A percentile compares a stretch with the other conserved stretches of the same genome.
Evolutionary conservation across 805 yeast genomes (phyloP).

Genomic region (Metschnikowia continentalis): DNA sequence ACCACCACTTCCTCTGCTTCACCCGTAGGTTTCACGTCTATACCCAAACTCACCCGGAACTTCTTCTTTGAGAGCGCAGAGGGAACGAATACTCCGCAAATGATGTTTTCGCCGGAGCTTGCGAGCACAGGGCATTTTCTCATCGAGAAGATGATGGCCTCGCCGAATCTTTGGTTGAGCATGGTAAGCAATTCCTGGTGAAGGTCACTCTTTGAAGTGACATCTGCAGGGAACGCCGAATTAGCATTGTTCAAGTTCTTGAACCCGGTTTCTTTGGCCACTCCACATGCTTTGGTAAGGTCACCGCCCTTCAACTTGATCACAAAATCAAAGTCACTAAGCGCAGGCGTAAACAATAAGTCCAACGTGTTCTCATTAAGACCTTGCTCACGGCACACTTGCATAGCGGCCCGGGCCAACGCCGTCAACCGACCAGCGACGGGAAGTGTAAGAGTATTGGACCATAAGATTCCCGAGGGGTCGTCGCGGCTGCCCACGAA

Average conservation of each 20-base stretch:
- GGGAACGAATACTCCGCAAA: constrained; percentile 82
- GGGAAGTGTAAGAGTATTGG: constrained; percentile 58
- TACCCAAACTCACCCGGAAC: constrained; percentile 77
- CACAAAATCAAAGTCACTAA: constrained; percentile 79
- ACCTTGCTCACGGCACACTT: constrained; percentile 47
- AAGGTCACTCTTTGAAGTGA: constrained; percentile 55
- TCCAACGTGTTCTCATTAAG: constrained; percentile 37
- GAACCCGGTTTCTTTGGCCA: constrained; percentile 50
- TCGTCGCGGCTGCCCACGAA: constrained; percentile 83
- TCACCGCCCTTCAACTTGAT: constrained; percentile 49
- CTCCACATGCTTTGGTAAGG: constrained; percentile 50
- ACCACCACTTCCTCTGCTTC: constrained; percentile 52
- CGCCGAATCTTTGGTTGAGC: constrained; percentile 58
- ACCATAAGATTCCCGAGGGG: constrained; percentile 83
- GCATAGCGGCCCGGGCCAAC: constrained; percentile 69
- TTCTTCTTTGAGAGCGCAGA: constrained; percentile 52
- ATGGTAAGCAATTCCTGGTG: constrained; percentile 56
- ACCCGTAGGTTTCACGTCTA: constrained; percentile 60
- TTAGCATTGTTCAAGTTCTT: constrained; percentile 52
- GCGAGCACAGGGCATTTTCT: constrained; percentile 51
- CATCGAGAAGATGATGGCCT: constrained; percentile 66
- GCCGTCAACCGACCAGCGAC: constrained; percentile 87
- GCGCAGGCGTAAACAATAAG: constrained; percentile 72
- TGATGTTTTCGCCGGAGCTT: constrained; percentile 54
- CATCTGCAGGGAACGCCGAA: constrained; percentile 41